Percentiles rank a stretch among this genome's conserved stretches.
Conservation (phyloP, 345 rosid species). For the Euphorbia lathyris region DNA sequence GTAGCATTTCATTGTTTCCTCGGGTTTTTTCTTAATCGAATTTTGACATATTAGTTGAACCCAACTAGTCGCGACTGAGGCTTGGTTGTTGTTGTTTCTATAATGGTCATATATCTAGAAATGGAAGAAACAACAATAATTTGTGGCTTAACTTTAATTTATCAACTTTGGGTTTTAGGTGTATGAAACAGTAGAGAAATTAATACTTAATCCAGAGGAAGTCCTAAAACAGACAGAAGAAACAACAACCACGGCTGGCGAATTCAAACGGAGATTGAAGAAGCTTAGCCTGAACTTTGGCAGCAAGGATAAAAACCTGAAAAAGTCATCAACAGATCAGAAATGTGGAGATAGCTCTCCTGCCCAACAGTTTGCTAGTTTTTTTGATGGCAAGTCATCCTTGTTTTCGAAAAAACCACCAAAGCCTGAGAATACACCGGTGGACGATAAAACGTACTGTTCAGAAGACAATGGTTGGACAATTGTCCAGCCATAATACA, state of each 20-base stretch:
- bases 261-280: slow-evolving; percentile 55
- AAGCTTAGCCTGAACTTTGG: slow-evolving; percentile 69
- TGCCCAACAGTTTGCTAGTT: slow-evolving; percentile 64
- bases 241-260: slow-evolving; percentile 33
- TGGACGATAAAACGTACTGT: slow-evolving; percentile 20
- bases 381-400: slow-evolving; percentile 84
- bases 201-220: slow-evolving; percentile 71
- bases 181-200: slow-evolving; percentile 79
- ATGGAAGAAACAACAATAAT: too few species aligned
- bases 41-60: neutral
- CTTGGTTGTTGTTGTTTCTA: too few species aligned
- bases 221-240: slow-evolving; percentile 52
- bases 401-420: slow-evolving; percentile 76
- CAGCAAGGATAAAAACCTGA: slow-evolving; percentile 51
- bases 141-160: neutral
- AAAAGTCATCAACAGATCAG: slow-evolving; percentile 39
- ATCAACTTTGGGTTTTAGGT: slow-evolving; percentile 41
- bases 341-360: slow-evolving; percentile 39
- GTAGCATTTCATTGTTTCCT: neutral
- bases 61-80: too few species aligned
- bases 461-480: slow-evolving; percentile 62
- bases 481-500: slow-evolving; percentile 33
- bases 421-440: slow-evolving; percentile 39
- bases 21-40: neutral
- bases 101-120: too few species aligned